Evolutionary conservation across 163 green algal genomes (phyloP), one percentile per base, ranked within the genome.

Genomic region (Coccomyxa subellipsoidea): DNA sequence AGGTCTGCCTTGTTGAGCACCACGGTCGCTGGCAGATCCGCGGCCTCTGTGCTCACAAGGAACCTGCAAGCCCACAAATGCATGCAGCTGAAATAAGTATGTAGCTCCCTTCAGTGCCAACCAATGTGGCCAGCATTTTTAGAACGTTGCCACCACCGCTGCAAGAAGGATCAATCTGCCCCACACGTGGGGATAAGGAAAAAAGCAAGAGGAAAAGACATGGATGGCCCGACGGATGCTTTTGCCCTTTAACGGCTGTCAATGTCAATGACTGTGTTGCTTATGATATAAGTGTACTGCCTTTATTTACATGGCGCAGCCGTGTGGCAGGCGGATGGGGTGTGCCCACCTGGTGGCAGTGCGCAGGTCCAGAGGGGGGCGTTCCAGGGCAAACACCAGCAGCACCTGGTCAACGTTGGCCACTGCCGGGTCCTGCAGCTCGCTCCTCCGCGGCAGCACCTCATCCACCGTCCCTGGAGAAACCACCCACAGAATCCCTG

Each of bases 1-100:
- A 98, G 89, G 83, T 99, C 96, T 0, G 85, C 89, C 88, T 99
- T 99, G 88, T 99, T 99, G 7, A 99, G 90, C 25, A 95, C 87
- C 27, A 98, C 85, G 2, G 88, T 90, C 66, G 98, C 91, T 23
- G 91, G 90, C 35, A 99, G 85, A 4, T 89, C 91, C 0, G 92
- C 90, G 0, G 91, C 91, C 81, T 97, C 94, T 4, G 93, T 88
- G 12, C 84, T 86, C 34, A 99, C 92, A 32, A 99, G 91, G 85
- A 98, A 99, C 23, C 94, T 73, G 66, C 15, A 36, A 34, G 29
- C 27, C n/a, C n/a, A 36, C 66, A 32, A 32, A 72, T 72, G 6
- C 59, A n/a, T n/a, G n/a, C n/a, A 72, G 9, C 18, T 72, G 25
- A 72, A 54, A 54, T 54, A 54, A n/a, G n/a, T n/a, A 54, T 54